Evolutionary conservation across 257 asterid species (phyloP).

Genomic region (Buddleja alternifolia): DNA sequence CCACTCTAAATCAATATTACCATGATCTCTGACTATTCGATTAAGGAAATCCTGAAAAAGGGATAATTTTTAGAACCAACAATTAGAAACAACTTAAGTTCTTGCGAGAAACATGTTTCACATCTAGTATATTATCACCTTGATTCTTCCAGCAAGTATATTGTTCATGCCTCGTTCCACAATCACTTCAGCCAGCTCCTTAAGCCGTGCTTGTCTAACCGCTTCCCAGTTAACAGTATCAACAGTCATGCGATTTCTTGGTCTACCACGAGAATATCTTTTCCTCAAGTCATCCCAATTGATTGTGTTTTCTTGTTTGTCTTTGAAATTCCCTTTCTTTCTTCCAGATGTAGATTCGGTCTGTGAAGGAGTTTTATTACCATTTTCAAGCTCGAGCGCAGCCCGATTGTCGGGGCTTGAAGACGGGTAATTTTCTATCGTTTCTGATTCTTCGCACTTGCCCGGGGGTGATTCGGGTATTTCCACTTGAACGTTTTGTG

Average conservation of each 20-base stretch:
- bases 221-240: slow-evolving; percentile 71
- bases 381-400: neutral
- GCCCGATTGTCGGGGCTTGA: neutral
- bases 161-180: slow-evolving; percentile 49
- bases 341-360: slow-evolving; percentile 5
- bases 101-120: too few relatives aligned
- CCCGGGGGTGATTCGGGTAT: slow-evolving; percentile 1
- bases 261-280: slow-evolving; percentile 12
- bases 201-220: slow-evolving; percentile 42
- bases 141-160: slow-evolving; percentile 50
- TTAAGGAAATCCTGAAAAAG: slow-evolving; percentile 50
- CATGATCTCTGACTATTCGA: slow-evolving; percentile 50
- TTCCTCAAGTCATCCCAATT: slow-evolving; percentile 58
- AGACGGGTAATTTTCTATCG: neutral
- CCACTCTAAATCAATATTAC: slow-evolving; percentile 70
- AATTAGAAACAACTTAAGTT: neutral
- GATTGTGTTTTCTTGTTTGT: slow-evolving; percentile 13
- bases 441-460: neutral
- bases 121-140: slow-evolving; percentile 40
- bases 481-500: slow-evolving; percentile 1
- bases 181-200: slow-evolving; percentile 39
- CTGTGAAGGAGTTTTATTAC: neutral
- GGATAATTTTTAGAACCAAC: neutral
- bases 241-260: slow-evolving; percentile 14
- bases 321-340: slow-evolving; percentile 14